Evolutionary conservation across 768 basidiomycete species (phyloP).

Genomic region (Rhodotorula taiwanensis): DNA sequence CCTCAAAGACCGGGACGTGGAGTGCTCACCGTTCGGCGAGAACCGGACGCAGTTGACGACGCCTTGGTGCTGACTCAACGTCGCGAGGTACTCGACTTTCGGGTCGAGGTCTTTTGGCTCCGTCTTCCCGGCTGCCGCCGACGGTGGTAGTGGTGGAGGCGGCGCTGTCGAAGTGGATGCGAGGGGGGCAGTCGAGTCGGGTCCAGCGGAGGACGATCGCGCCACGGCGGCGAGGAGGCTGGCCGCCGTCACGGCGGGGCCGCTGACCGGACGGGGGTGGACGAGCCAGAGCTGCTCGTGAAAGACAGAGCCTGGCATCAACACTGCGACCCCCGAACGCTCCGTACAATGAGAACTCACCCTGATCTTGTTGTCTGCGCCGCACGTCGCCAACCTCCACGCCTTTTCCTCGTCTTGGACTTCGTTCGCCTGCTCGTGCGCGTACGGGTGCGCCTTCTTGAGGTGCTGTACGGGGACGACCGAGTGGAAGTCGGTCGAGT

Average conservation of each 20-base stretch:
- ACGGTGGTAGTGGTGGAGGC: slow-evolving; percentile 12
- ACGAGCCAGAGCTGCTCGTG: slow-evolving; percentile 41
- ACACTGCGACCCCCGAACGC: no score
- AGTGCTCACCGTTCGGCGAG: slow-evolving; percentile 91
- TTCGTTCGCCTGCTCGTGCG: slow-evolving; percentile 31
- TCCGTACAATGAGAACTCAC: slow-evolving; percentile 61
- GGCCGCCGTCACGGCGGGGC: slow-evolving; percentile 42
- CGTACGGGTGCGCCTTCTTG: slow-evolving; percentile 42
- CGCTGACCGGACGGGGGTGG: slow-evolving; percentile 18
- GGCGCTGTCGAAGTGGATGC: slow-evolving; percentile 39
- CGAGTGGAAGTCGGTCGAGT: slow-evolving; percentile 92
- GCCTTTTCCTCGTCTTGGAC: slow-evolving; percentile 47
- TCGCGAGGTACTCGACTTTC: slow-evolving; percentile 93
- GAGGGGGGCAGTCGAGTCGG: slow-evolving; percentile 40
- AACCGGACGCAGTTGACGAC: slow-evolving; percentile 94
- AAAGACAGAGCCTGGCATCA: slow-evolving; percentile 10
- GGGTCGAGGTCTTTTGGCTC: slow-evolving; percentile 52
- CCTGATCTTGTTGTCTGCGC: slow-evolving; percentile 93
- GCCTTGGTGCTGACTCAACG: slow-evolving; percentile 82
- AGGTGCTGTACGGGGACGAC: slow-evolving; percentile 53
- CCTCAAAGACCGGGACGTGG: no score
- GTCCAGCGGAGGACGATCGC: background rate
- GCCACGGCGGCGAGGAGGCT: slow-evolving; percentile 44
- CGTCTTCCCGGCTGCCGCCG: slow-evolving; percentile 29
- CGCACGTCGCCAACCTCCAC: slow-evolving; percentile 89